Evolutionary conservation across 2,329 filamentous ascomycete genomes (phyloP).

Genomic region (Aspergillus sergii): DNA sequence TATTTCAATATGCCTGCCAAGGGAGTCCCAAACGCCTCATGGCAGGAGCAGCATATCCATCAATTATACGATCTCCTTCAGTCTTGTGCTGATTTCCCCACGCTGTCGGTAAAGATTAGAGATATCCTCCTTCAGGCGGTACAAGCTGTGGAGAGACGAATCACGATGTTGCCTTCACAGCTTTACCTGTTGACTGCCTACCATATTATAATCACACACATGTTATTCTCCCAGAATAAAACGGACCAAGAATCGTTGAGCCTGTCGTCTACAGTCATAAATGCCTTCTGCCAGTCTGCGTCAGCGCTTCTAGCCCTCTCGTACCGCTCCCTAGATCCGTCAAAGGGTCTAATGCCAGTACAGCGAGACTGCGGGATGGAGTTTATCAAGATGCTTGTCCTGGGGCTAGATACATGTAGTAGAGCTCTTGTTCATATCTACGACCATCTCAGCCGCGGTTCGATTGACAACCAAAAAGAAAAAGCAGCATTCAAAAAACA

Average conservation of each 20-base stretch:
- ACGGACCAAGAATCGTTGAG: background rate
- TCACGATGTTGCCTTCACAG: background rate
- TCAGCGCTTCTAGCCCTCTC: conserved; percentile 3
- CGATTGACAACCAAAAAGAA: background rate
- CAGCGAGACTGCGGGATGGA: background rate
- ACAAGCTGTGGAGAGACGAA: conserved; percentile 1
- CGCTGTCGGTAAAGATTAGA: conserved; percentile 2
- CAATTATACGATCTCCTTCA: conserved; percentile 11
- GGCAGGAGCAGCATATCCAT: conserved; percentile 12
- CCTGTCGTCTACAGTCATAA: background rate
- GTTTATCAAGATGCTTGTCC: background rate
- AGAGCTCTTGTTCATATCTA: conserved; percentile 7
- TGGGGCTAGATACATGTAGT: conserved; percentile 5
- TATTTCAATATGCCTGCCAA: conserved; percentile 5
- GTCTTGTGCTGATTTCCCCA: conserved; percentile 2
- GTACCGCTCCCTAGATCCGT: background rate
- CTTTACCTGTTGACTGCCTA: conserved; percentile 6
- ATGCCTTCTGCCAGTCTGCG: conserved; percentile 8
- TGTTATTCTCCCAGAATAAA: conserved; percentile 2
- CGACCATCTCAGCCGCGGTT: background rate
- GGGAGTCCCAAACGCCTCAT: background rate
- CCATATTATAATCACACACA: conserved; percentile 8
- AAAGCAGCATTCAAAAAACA: background rate
- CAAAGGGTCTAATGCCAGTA: background rate
- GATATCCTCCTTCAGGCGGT: conserved; percentile 10